Evolutionary conservation across 768 basidiomycete genomes (phyloP), one percentile per base, ranked within the genome.

Genomic region (Tephrocybe sp.): DNA sequence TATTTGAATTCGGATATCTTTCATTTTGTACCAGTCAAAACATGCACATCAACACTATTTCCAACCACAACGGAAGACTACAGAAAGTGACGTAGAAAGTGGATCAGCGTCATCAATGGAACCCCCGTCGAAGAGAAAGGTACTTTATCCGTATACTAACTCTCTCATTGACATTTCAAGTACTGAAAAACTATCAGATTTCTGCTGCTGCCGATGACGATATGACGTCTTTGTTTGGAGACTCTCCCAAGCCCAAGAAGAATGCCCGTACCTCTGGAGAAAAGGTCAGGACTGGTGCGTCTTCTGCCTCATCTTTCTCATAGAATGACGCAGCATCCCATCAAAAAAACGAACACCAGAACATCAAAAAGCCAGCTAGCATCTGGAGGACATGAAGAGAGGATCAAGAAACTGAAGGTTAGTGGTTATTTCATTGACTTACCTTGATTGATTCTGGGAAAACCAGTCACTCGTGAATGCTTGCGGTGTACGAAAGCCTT

Each of bases 401-500:
- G 75, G 1, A 80, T 91, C 53, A 88, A 86, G 60, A 78, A 74
- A 38, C 72, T 91, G 15, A 92, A 92, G 76, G 89, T 82, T 57
- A 19, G n/a, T n/a, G n/a, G 58, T 45, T 3, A 5, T n/a, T 41
- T 11, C 44, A 30, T 47, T 37, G 42, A 21, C 31, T 15, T 29
- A 22, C 10, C 47, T n/a, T 49, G 24, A 24, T 18, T 31, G 18
- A 13, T 53, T 25, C 15, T 52, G 6, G 42, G 47, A 36, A 19
- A 49, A 13, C n/a, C 49, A 91, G 89, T 72, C 81, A 13, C 65
- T 88, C 12, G 80, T 93, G 1, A 63, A 77, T 12, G 86, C 87
- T 1, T 91, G 91, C 54, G 90, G 90, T 5, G 74, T 87, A 15
- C 82, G 88, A 50, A 91, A 84, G 64, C 70, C 78, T 5, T 93